phyloP scores from a whole-genome alignment of 495 filamentous ascomycete genomes.

The Podospora didyma region DNA sequence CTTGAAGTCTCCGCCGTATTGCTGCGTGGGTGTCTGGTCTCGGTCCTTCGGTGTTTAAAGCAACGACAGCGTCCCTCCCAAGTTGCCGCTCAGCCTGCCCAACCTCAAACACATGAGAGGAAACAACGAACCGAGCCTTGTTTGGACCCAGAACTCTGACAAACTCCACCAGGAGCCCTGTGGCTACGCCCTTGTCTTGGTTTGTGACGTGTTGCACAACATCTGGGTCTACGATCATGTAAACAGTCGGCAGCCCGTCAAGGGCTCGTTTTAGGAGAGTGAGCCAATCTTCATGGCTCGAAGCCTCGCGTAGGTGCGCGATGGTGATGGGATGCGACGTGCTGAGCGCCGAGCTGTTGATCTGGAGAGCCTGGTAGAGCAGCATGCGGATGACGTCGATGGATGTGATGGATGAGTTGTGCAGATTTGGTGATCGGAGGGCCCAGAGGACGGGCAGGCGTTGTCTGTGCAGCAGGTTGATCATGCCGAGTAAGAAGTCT shows the following conservation, averaged over 20 bases:
- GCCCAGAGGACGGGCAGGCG: too few relatives aligned
- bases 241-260: not conserved
- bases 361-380: not conserved
- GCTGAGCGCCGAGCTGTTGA: not conserved
- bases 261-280: not conserved
- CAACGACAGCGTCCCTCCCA: too few relatives aligned
- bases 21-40: too few relatives aligned
- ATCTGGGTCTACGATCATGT: not conserved
- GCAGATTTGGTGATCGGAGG: not conserved
- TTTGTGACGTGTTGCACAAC: not conserved
- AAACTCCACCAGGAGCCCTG: too few relatives aligned
- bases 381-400: not conserved
- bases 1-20: too few relatives aligned
- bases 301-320: not conserved
- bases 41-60: too few relatives aligned
- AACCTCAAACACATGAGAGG: too few relatives aligned
- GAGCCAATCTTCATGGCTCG: not conserved
- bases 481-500: too few relatives aligned
- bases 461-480: not conserved
- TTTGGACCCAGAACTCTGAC: too few relatives aligned
- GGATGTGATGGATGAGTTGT: not conserved
- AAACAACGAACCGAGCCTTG: too few relatives aligned
- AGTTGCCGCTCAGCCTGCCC: too few relatives aligned
- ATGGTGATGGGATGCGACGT: not conserved
- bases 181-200: not conserved